Percentiles rank a stretch among this genome's conserved stretches.
phyloP scores from a whole-genome alignment of 2,329 filamentous ascomycete species.

The Penicillium polonicum region DNA sequence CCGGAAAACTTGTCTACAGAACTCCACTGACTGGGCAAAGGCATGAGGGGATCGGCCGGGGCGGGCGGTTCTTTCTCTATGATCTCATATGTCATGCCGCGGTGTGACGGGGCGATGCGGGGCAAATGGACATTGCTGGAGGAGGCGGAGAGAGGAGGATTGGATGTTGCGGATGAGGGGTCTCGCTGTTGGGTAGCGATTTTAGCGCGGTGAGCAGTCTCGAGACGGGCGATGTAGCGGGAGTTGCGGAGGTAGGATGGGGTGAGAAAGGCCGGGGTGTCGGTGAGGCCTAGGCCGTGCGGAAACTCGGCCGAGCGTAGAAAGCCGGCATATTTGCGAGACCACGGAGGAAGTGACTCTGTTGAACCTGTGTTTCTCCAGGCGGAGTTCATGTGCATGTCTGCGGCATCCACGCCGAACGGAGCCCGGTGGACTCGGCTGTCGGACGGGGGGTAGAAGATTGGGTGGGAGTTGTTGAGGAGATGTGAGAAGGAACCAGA shows the following conservation, averaged over 20 bases:
- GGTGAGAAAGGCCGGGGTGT: constrained; percentile 62
- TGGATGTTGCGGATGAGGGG: constrained; percentile 50
- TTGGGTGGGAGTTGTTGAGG: constrained; percentile 43
- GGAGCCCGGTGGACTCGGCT: constrained; percentile 33
- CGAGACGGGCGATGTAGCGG: constrained; percentile 72
- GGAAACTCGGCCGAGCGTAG: constrained; percentile 31
- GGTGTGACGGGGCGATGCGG: constrained; percentile 62
- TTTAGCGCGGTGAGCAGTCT: constrained; percentile 66
- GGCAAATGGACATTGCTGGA: constrained; percentile 59
- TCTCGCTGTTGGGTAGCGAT: constrained; percentile 51
- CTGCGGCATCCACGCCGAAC: constrained; percentile 46
- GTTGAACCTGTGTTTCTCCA: constrained; percentile 44
- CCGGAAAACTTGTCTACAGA: constrained; percentile 70
- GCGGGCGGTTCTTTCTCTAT: constrained; percentile 70
- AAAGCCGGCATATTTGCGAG: constrained; percentile 47
- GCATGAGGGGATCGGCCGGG: constrained; percentile 59
- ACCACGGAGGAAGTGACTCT: constrained; percentile 47
- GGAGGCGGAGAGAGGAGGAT: constrained; percentile 51
- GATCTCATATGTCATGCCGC: constrained; percentile 78
- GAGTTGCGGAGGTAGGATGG: constrained; percentile 81
- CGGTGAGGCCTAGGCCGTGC: constrained; percentile 28
- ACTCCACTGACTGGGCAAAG: constrained; percentile 80
- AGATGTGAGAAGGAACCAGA: constrained; percentile 56
- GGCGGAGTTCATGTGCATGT: constrained; percentile 50
- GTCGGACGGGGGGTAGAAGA: constrained; percentile 39